Evolutionary conservation across 2,329 filamentous ascomycete genomes (phyloP), one percentile per base, ranked within the genome.

Genomic region (Fusarium foetens): DNA sequence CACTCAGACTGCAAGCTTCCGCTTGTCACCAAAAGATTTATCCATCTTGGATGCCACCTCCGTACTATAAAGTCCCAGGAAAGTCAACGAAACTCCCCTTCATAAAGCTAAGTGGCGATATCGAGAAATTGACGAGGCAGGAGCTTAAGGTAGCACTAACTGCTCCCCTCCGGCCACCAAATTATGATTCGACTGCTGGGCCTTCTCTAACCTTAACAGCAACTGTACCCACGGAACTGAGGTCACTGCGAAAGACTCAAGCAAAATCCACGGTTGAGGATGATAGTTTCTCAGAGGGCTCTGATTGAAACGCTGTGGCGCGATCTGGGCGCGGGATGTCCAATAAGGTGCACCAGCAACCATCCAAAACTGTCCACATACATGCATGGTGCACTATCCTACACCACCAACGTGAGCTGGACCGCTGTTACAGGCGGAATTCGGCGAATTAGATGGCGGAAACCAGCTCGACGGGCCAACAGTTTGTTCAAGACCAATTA

Each of bases 11-110:
- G 16, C 36, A 58, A 19, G 74, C 77, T 17, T 80, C 78, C 3
- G 77, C 78, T 19, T 71, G 72, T 54, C 79, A 81, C 60, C 78
- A 81, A 58, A 81, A 79, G 62, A 42, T 81, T 6, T 81, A 80
- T 21, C 75, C 71, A n/a, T 68, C 77, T 11, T 81, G 79, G 79
- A 77, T 77, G 64, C 78, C 78, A n/a, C 53, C 60, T 9, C 60
- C 60, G 8, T 62, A 23, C 41, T 35, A 58, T 8, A 36, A 11
- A 3, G 8, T 13, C 11, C 13, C 23, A 10, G 33, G n/a, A 31
- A 25, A 8, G 6, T 21, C 10, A 8, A 11, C 3, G 6, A 17
- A n/a, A 4, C 16, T 5, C 16, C 17, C 25, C 1, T 61, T 62
- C 27, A 35, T 33, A 5, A 39, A 16, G 6, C n/a, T 62, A 10